Percentiles rank a stretch among this genome's conserved stretches.
Evolutionary conservation across 352 stramenopile genomes (phyloP).

Genomic region (Phytophthora sansomeana): DNA sequence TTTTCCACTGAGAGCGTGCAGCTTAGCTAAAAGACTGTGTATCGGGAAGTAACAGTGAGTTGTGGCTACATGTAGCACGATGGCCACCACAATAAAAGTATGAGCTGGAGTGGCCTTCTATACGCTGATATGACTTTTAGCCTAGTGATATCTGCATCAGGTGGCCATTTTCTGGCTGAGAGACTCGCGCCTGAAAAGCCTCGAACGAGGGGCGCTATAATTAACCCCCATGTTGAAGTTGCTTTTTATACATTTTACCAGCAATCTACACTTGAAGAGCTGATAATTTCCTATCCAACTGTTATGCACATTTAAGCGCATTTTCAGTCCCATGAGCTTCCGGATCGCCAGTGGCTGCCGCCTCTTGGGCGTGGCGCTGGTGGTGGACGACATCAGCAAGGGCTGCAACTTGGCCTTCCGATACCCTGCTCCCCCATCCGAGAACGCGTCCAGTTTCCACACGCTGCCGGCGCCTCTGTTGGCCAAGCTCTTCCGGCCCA

Average conservation of each 20-base stretch:
- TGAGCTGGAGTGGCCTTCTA: too few relatives aligned
- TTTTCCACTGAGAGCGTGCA: too few relatives aligned
- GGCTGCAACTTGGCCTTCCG: conserved; percentile 88
- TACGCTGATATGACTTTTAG: too few relatives aligned
- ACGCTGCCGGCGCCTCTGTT: conserved; percentile 76
- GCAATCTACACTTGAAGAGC: background rate
- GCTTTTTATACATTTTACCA: background rate
- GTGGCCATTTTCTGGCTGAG: too few relatives aligned
- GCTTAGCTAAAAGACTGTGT: too few relatives aligned
- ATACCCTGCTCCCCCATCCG: conserved; percentile 70
- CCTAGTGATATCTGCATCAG: too few relatives aligned
- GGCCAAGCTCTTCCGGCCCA: conserved; percentile 89
- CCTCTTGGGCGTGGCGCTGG: conserved; percentile 78
- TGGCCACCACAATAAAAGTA: too few relatives aligned
- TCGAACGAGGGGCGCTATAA: too few relatives aligned
- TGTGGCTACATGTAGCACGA: too few relatives aligned
- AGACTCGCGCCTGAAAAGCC: too few relatives aligned
- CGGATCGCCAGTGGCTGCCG: conserved; percentile 26
- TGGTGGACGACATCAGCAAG: conserved; percentile 91
- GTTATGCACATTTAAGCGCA: background rate
- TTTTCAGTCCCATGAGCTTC: conserved; percentile 10
- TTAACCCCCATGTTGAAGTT: conserved; percentile 1
- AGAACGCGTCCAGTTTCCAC: conserved; percentile 79
- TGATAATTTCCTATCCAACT: background rate
- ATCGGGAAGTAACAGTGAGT: too few relatives aligned